These are phyloP conservation scores for Rhodotorula mucilaginosa DNA, from an alignment of 1,284 basidiomycete genomes.

Conservation along the genomic window DNA sequence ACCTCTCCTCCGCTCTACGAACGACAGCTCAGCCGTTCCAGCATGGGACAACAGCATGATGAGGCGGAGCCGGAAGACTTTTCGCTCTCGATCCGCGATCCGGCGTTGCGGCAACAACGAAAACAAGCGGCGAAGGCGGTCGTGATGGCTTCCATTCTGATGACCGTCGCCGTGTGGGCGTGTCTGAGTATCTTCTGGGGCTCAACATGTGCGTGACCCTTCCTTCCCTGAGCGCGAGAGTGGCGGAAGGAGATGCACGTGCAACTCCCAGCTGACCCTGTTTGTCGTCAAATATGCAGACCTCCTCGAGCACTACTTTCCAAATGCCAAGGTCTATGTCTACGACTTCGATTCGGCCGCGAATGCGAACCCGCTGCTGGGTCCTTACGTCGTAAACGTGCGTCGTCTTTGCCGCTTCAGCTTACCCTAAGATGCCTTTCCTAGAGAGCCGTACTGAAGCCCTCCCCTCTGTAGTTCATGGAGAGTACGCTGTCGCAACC, in stretches of 20 bases:
- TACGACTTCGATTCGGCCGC: constrained; percentile 44
- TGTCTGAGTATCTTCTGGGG: constrained; percentile 48
- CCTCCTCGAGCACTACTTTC: constrained; percentile 36
- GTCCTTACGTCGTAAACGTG: constrained; percentile 6
- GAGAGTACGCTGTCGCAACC: constrained; percentile 14
- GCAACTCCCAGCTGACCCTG: not conserved
- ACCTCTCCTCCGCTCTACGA: too few species aligned
- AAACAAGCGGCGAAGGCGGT: constrained; percentile 29
- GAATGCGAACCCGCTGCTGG: constrained; percentile 10
- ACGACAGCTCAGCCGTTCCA: too few species aligned
- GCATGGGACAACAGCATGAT: constrained; percentile 6
- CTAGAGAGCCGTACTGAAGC: too few species aligned
- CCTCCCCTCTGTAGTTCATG: not conserved
- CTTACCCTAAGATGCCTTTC: too few species aligned
- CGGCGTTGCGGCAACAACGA: not conserved
- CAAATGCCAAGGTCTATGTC: constrained; percentile 43
- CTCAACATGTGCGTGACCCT: constrained; percentile 19
- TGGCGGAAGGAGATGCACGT: too few species aligned
- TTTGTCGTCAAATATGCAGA: constrained; percentile 10
- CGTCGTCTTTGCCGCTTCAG: too few species aligned
- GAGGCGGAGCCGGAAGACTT: constrained; percentile 5
- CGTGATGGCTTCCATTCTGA: constrained; percentile 41
- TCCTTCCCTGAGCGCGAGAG: too few species aligned
- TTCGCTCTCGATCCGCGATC: not conserved
- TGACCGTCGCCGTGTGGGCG: constrained; percentile 45